Base-by-base conservation (phyloP, 176 grass and related monocot genomes). In the Eragrostis nindensis region DNA sequence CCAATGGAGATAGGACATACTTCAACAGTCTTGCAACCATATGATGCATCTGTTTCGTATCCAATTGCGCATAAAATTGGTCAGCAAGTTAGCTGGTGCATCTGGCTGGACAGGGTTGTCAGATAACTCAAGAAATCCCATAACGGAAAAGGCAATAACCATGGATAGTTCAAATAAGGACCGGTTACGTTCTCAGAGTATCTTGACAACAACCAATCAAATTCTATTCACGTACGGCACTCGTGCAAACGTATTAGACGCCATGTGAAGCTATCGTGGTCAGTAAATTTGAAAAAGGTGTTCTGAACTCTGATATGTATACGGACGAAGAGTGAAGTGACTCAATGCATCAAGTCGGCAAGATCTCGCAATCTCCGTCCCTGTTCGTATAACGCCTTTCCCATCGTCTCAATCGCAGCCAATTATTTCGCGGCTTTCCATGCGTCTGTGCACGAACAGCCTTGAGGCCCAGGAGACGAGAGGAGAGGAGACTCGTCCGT, bases 121-220 rank as follows among this genome's bases (percentile, higher is more conserved):
- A 76, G 41, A 69, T 64, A 56, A 43, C 72, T 78, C 25, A 78
- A 73, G n/a, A 16, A 72, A 78, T 77, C 63, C 48, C 57, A 6
- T 10, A 78, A 44, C 65, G 39, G 57, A 66, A 83, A 79, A 22
- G 41, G 13, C 2, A 4, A 25, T 46, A 42, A 11, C 29, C 36
- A 18, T 66, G 48, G 29, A 50, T 13, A 15, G 60, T 29, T 41
- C 8, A 17, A 67, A 47, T 13, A 27, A 27, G 47, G 45, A 77
- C 65, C 40, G 9, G 15, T 41, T 73, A 68, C 30, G n/a, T 67
- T 39, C 38, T 27, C 38, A 21, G 10, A 3, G 55, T 49, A 77
- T 22, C 55, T 69, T 82, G 45, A 65, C 14, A 82, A 53, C 73
- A 77, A 82, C 73, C 13, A 50, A 71, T 79, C 76, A 79, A 18